A percentile compares a stretch with the other conserved stretches of the same genome.
These are phyloP conservation scores for Fusarium lateritium DNA, from an alignment of 2,329 filamentous ascomycete species.

Conservation along the genomic window DNA sequence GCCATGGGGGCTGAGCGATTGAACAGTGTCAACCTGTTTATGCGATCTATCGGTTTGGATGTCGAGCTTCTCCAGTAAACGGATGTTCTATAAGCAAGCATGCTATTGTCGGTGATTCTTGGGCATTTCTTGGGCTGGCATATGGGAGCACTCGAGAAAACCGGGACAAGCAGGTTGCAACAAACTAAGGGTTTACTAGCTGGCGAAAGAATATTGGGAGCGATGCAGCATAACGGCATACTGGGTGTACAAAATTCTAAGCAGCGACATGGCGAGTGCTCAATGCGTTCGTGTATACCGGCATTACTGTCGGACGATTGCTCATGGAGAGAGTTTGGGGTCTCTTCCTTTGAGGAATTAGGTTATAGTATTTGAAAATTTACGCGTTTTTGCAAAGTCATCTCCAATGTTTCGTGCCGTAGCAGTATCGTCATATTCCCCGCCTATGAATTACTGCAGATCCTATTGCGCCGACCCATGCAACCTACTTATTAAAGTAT, in stretches of 20 bases:
- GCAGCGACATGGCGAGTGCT: constrained; percentile 38
- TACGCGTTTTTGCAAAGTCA: constrained; percentile 36
- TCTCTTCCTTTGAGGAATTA: constrained; percentile 33
- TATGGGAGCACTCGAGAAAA: constrained; percentile 44
- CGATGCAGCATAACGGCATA: constrained; percentile 27
- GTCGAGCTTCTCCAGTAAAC: constrained; percentile 77
- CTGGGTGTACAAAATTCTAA: constrained; percentile 45
- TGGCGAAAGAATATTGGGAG: constrained; percentile 44
- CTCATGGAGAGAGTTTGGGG: constrained; percentile 34
- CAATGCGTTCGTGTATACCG: constrained; percentile 35
- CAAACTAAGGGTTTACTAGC: constrained; percentile 36
- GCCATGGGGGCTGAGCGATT: constrained; percentile 88
- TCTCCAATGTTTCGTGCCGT: neutral
- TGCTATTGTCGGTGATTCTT: constrained; percentile 47
- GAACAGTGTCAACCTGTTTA: constrained; percentile 96
- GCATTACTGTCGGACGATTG: constrained; percentile 35
- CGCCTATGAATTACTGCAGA: constrained; percentile 17
- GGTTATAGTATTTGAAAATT: constrained; percentile 44
- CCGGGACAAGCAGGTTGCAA: constrained; percentile 40
- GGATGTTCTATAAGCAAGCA: constrained; percentile 29
- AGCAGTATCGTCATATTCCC: constrained; percentile 7
- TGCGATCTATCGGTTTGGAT: constrained; percentile 98
- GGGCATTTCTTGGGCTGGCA: constrained; percentile 48
- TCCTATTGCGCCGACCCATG: constrained; percentile 45
- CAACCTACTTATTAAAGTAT: constrained; percentile 29